These are phyloP conservation scores for Daldinia grandis DNA, from an alignment of 495 filamentous ascomycete species.

Conservation along the genomic window DNA sequence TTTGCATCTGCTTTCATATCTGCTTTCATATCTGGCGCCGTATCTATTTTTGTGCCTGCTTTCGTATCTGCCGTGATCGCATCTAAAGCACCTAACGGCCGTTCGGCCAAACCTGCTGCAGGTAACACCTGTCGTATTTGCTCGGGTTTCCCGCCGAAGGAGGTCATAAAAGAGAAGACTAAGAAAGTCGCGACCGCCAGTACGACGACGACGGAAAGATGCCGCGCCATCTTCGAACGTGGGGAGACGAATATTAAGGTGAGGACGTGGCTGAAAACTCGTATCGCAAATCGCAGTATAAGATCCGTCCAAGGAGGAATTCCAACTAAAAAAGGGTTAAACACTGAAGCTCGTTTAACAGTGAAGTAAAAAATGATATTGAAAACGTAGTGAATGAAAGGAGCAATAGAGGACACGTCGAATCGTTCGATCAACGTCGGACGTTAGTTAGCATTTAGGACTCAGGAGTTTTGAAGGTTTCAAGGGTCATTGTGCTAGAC, in stretches of 20 bases:
- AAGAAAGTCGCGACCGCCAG: constrained; percentile 43
- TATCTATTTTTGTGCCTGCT: background rate
- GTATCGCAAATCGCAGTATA: background rate
- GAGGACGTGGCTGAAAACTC: background rate
- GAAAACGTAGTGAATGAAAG: constrained; percentile 8
- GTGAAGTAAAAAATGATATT: constrained; percentile 1
- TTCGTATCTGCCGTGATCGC: constrained; percentile 7
- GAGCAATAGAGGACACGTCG: constrained; percentile 6
- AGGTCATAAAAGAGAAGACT: constrained; percentile 42
- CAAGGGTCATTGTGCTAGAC: constrained; percentile 1
- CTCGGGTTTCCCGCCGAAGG: constrained; percentile 33
- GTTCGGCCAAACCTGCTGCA: constrained; percentile 12
- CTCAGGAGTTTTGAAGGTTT: constrained; percentile 19
- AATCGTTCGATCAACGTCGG: constrained; percentile 28
- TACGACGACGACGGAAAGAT: constrained; percentile 44
- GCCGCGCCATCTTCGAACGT: constrained; percentile 39
- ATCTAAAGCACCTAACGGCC: constrained; percentile 10
- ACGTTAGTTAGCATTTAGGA: constrained; percentile 15
- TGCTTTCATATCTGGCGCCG: constrained; percentile 2
- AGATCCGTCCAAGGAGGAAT: background rate
- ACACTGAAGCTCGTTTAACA: background rate
- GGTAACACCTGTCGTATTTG: constrained; percentile 33
- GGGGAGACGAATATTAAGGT: background rate
- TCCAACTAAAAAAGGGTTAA: background rate
- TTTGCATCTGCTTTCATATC: constrained; percentile 5